Evolutionary conservation across 805 yeast species (phyloP).

Genomic region (Zygoascus tannicola): DNA sequence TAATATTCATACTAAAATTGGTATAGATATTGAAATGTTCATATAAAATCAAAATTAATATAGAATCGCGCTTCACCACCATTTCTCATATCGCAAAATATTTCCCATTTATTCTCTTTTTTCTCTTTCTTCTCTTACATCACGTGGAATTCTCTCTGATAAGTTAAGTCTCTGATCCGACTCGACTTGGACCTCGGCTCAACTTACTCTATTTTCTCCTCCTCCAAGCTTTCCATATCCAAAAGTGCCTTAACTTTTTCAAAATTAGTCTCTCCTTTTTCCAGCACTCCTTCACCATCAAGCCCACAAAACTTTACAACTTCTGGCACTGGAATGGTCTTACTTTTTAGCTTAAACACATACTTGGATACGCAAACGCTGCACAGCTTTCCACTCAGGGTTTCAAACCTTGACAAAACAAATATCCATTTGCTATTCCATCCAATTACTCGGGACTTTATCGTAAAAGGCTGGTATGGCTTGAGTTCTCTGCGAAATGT

Average conservation of each 20-base stretch:
- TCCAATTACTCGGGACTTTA: constrained; percentile 53
- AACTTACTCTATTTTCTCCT: no score
- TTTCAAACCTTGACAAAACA: constrained; percentile 52
- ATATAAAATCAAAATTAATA: no score
- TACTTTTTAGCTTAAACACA: constrained; percentile 70
- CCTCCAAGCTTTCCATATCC: constrained; percentile 16
- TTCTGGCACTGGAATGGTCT: constrained; percentile 60
- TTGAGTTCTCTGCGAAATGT: constrained; percentile 64
- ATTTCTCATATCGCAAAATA: no score
- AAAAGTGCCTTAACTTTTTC: constrained; percentile 19
- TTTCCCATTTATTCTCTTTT: no score
- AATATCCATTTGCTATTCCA: constrained; percentile 89
- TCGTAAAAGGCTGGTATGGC: constrained; percentile 50
- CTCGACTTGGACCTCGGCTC: no score
- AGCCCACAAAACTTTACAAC: constrained; percentile 50
- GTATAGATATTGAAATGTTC: no score
- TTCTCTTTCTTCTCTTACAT: no score
- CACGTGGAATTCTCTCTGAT: no score
- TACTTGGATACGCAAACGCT: constrained; percentile 66
- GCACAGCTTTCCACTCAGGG: constrained; percentile 33
- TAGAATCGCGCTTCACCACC: no score
- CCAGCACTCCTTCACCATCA: constrained; percentile 35
- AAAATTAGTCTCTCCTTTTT: constrained; percentile 19
- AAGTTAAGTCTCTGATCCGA: no score
- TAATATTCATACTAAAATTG: no score